Evolutionary conservation across 306 rosid species (phyloP).

Genomic region (Sindora glabra): DNA sequence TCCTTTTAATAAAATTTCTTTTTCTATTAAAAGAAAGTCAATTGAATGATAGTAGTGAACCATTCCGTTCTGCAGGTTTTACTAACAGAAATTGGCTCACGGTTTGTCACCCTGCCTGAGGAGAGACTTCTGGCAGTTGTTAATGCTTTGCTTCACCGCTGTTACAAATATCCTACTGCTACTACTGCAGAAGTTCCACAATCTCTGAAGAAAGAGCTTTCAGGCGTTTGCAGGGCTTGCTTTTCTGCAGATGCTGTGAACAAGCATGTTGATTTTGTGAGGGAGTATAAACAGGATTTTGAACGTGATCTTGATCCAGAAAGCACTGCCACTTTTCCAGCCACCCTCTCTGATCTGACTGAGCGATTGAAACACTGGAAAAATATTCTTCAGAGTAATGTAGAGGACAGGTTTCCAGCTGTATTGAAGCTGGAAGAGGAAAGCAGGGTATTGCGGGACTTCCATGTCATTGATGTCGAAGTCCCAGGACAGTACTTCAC

Average conservation of each 20-base stretch:
- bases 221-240: constrained; percentile 99
- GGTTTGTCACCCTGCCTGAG: constrained; percentile 97
- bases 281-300: constrained; percentile 96
- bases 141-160: constrained; percentile 96
- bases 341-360: constrained; percentile 87
- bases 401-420: constrained; percentile 97
- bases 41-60: constrained; percentile 4
- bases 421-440: constrained; percentile 95
- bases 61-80: constrained; percentile 49
- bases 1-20: no score
- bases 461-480: constrained; percentile 97
- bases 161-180: constrained; percentile 98
- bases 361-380: constrained; percentile 96
- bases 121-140: constrained; percentile 99
- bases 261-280: constrained; percentile 96
- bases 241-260: constrained; percentile 95
- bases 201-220: constrained; percentile 96
- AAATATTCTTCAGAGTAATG: constrained; percentile 95
- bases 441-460: constrained; percentile 94
- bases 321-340: constrained; percentile 81
- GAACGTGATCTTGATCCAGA: constrained; percentile 99
- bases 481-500: constrained; percentile 97
- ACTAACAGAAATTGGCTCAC: constrained; percentile 96
- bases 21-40: no score
- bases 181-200: constrained; percentile 99